Evolutionary conservation across 306 rosid species (phyloP).

Genomic region (Dalbergia oliveri): DNA sequence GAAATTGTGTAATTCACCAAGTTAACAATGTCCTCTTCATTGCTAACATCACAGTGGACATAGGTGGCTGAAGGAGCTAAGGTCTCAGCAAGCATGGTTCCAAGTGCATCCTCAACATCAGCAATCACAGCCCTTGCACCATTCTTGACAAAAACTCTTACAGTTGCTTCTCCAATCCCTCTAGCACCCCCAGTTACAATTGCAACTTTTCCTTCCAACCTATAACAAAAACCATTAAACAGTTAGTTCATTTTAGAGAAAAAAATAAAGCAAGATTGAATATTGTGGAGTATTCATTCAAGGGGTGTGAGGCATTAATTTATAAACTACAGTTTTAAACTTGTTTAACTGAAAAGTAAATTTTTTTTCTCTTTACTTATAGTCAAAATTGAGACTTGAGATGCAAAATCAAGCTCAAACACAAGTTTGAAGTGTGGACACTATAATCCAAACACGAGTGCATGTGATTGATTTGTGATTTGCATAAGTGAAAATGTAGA

Average conservation of each 20-base stretch:
- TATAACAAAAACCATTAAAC: constrained; percentile 17
- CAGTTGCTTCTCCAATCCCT: constrained; percentile 88
- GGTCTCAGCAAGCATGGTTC: constrained; percentile 56
- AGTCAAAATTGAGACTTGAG: background rate
- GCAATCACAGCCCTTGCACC: constrained; percentile 81
- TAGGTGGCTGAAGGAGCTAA: constrained; percentile 59
- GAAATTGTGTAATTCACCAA: constrained; percentile 55
- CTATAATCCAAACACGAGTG: background rate
- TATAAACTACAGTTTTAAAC: background rate
- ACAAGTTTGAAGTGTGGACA: background rate
- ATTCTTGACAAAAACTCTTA: constrained; percentile 62
- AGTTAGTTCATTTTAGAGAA: background rate
- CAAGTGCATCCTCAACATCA: constrained; percentile 67
- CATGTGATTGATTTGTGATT: background rate
- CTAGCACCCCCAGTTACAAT: constrained; percentile 80
- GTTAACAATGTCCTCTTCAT: constrained; percentile 66
- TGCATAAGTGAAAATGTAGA: background rate
- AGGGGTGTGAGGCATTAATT: background rate
- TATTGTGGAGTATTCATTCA: background rate
- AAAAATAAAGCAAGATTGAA: background rate
- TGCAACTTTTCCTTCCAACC: constrained; percentile 84
- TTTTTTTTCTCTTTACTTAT: no score
- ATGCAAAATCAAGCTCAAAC: background rate
- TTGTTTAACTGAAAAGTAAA: background rate
- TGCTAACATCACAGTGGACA: constrained; percentile 73